Evolutionary conservation across 2,329 filamentous ascomycete genomes (phyloP).

Genomic region (Exophiala lecanii-corni): DNA sequence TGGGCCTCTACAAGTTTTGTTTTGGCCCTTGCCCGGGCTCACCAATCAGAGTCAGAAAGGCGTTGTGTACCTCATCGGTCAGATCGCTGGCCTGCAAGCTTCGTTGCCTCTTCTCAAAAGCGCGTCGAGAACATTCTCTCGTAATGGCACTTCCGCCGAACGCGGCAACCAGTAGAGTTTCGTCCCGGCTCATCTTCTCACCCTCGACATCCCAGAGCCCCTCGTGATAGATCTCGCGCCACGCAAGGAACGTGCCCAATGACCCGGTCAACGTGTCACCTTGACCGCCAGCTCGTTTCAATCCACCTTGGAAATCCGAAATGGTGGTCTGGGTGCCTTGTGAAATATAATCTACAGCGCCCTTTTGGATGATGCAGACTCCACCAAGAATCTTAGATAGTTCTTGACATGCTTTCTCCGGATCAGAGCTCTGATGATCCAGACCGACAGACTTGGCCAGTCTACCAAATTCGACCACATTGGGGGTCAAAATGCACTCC

Average conservation of each 20-base stretch:
- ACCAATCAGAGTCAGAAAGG: constrained; percentile 76
- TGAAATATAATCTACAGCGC: constrained; percentile 75
- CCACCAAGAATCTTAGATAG: constrained; percentile 75
- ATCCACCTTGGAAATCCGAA: constrained; percentile 72
- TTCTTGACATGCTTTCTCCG: constrained; percentile 56
- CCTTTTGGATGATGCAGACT: constrained; percentile 90
- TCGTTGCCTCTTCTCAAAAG: constrained; percentile 79
- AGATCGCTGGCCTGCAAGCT: constrained; percentile 89
- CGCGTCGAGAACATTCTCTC: constrained; percentile 80
- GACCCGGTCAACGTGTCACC: constrained; percentile 91
- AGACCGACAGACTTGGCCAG: constrained; percentile 72
- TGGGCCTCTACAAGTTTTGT: background rate
- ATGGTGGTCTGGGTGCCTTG: constrained; percentile 69
- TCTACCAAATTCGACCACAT: constrained; percentile 85
- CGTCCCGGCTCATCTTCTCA: constrained; percentile 53
- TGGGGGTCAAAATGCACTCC: constrained; percentile 85
- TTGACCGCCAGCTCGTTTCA: constrained; percentile 89
- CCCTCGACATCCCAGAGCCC: constrained; percentile 62
- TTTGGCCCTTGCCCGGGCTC: constrained; percentile 48
- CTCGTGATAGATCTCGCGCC: constrained; percentile 82
- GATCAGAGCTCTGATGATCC: constrained; percentile 36
- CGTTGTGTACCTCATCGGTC: constrained; percentile 79
- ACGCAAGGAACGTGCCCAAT: constrained; percentile 82
- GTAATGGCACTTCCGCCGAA: constrained; percentile 86
- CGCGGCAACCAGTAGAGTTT: constrained; percentile 68